Percentiles rank a stretch among this genome's conserved stretches.
These are phyloP conservation scores for Fusarium anguioides DNA, from an alignment of 2,329 filamentous ascomycete genomes.

Conservation along the genomic window DNA sequence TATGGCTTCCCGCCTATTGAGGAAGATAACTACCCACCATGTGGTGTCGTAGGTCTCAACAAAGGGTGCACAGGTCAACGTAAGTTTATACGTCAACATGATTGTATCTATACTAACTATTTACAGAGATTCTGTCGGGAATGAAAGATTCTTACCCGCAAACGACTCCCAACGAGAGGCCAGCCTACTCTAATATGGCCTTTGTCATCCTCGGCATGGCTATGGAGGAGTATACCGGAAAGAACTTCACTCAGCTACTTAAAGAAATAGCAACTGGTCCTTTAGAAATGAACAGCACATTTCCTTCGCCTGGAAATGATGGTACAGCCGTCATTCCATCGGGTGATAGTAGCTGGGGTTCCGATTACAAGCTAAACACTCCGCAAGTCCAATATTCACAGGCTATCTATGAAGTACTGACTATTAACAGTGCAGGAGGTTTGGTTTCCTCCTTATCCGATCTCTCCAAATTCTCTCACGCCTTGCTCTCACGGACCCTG, in stretches of 20 bases:
- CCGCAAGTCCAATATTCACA: slow-evolving; percentile 43
- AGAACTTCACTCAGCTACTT: slow-evolving; percentile 45
- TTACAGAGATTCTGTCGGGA: slow-evolving; percentile 48
- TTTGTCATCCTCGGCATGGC: slow-evolving; percentile 53
- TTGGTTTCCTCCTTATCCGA: slow-evolving; percentile 51
- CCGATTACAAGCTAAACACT: slow-evolving; percentile 48
- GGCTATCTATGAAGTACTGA: neutral
- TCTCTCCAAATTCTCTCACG: slow-evolving; percentile 45
- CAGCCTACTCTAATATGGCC: slow-evolving; percentile 56
- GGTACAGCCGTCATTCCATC: slow-evolving; percentile 50
- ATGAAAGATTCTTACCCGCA: slow-evolving; percentile 48
- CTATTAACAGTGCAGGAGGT: slow-evolving; percentile 46
- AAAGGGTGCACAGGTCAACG: slow-evolving; percentile 49
- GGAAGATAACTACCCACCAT: slow-evolving; percentile 50
- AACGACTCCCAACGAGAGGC: slow-evolving; percentile 46
- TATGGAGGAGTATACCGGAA: slow-evolving; percentile 46
- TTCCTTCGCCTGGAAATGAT: slow-evolving; percentile 47
- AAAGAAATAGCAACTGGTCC: slow-evolving; percentile 33
- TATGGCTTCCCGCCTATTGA: slow-evolving; percentile 53
- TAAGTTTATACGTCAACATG: slow-evolving; percentile 11
- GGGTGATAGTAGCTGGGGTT: slow-evolving; percentile 49
- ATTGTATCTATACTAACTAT: neutral
- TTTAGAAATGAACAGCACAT: slow-evolving; percentile 32
- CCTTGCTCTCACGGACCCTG: slow-evolving; percentile 45
- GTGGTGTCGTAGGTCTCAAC: slow-evolving; percentile 52